Conservation (phyloP, 2,329 filamentous ascomycete genomes). For the Alternaria brassicae region DNA sequence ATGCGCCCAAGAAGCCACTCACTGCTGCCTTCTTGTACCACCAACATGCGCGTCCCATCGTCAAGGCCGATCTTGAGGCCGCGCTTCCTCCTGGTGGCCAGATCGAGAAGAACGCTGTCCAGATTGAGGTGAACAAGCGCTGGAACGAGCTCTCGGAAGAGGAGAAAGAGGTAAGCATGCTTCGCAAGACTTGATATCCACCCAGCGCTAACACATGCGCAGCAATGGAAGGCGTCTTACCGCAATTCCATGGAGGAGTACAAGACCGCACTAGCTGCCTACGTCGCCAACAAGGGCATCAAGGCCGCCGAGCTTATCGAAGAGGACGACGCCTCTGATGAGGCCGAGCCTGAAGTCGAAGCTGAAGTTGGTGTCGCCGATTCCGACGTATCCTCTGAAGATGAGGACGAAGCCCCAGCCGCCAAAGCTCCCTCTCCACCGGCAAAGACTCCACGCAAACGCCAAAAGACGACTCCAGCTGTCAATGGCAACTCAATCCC, state of each 20-base stretch:
- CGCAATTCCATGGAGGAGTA: conserved; percentile 60
- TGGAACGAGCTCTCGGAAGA: conserved; percentile 79
- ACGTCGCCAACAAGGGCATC: conserved; percentile 58
- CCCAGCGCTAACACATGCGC: background rate
- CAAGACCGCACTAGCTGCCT: conserved; percentile 62
- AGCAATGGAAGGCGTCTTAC: conserved; percentile 60
- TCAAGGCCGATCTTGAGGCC: conserved; percentile 68
- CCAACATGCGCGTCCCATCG: conserved; percentile 83
- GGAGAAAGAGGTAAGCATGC: conserved; percentile 70
- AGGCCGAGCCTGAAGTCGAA: conserved; percentile 41
- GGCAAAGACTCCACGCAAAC: conserved; percentile 49
- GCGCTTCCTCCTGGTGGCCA: conserved; percentile 67
- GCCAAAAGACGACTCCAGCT: conserved; percentile 45
- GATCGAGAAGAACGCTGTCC: conserved; percentile 83
- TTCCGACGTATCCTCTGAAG: conserved; percentile 51
- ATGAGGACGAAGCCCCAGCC: conserved; percentile 40
- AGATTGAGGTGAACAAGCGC: conserved; percentile 83
- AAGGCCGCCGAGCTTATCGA: conserved; percentile 55
- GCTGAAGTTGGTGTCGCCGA: conserved; percentile 45
- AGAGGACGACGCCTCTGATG: conserved; percentile 39
- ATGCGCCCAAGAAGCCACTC: conserved; percentile 90
- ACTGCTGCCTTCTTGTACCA: conserved; percentile 97
- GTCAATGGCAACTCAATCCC: conserved; percentile 32
- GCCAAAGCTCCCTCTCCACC: conserved; percentile 48
- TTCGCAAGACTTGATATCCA: background rate